Conservation (phyloP, 148 eudicot species). For the Mesembryanthemum crystallinum region DNA sequence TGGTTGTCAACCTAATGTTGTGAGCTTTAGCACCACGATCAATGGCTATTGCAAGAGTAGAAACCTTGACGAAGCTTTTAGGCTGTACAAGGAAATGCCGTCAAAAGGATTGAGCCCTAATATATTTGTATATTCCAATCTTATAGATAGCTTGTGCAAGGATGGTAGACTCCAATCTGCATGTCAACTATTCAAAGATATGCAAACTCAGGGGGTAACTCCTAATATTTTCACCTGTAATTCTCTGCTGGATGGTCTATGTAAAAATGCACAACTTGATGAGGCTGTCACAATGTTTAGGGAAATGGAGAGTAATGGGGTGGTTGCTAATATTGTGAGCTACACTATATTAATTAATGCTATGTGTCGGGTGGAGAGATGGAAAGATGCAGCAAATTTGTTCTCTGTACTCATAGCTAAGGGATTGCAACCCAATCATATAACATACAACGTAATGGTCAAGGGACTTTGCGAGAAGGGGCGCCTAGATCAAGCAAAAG, state of each 20-base stretch:
- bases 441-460: background rate
- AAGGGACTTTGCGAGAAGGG: background rate
- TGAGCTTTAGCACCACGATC: background rate
- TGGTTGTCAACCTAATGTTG: background rate
- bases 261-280: background rate
- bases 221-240: background rate
- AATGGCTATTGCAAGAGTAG: background rate
- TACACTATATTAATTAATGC: conserved; percentile 14
- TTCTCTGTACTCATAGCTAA: background rate
- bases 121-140: background rate
- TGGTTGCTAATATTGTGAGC: background rate
- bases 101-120: background rate
- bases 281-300: background rate
- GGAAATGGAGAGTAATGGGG: conserved; percentile 3
- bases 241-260: background rate
- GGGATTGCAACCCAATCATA: background rate
- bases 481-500: background rate
- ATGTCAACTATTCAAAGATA: background rate
- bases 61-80: background rate
- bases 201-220: conserved; percentile 3
- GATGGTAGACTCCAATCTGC: background rate
- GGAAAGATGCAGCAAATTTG: background rate
- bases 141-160: conserved; percentile 10
- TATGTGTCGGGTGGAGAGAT: background rate
- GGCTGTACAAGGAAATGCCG: background rate